Conservation (phyloP, 768 basidiomycete genomes). For the Boletus speciosus region DNA sequence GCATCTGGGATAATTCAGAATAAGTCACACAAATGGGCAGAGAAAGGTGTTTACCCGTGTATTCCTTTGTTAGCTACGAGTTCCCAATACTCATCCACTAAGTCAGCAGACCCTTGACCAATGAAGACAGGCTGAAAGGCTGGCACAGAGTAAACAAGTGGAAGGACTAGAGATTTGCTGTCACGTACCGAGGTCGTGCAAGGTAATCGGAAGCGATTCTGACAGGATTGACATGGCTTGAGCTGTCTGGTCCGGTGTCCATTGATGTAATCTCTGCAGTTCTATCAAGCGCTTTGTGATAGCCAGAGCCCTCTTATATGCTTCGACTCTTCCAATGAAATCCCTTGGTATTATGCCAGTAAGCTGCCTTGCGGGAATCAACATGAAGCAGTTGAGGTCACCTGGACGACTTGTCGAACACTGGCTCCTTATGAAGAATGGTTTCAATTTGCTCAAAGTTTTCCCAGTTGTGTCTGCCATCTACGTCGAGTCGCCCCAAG, state of each 20-base stretch:
- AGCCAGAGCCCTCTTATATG: slow-evolving; percentile 50
- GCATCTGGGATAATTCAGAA: slow-evolving; percentile 36
- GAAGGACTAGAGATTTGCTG: slow-evolving; percentile 22
- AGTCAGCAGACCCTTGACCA: slow-evolving; percentile 54
- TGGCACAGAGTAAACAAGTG: slow-evolving; percentile 10
- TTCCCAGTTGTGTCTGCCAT: slow-evolving; percentile 49
- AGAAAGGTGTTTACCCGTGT: slow-evolving; percentile 37
- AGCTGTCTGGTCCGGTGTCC: slow-evolving; percentile 47
- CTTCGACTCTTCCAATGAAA: slow-evolving; percentile 56
- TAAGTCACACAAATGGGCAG: not conserved
- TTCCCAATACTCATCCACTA: slow-evolving; percentile 49
- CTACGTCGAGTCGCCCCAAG: slow-evolving; percentile 30
- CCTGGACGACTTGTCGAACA: slow-evolving; percentile 59
- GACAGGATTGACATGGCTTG: slow-evolving; percentile 49
- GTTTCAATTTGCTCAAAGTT: slow-evolving; percentile 41
- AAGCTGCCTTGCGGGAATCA: not conserved
- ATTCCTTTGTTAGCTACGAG: slow-evolving; percentile 55
- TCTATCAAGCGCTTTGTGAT: slow-evolving; percentile 58
- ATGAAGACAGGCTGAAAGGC: slow-evolving; percentile 68
- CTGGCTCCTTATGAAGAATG: slow-evolving; percentile 50
- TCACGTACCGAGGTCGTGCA: slow-evolving; percentile 37
- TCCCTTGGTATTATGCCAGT: slow-evolving; percentile 35
- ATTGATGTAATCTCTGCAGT: slow-evolving; percentile 50
- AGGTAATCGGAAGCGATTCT: slow-evolving; percentile 48
- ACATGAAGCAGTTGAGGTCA: slow-evolving; percentile 17